These are phyloP conservation scores for Pythium rishiriense DNA, from an alignment of 352 stramenopile species.

Conservation along the genomic window DNA sequence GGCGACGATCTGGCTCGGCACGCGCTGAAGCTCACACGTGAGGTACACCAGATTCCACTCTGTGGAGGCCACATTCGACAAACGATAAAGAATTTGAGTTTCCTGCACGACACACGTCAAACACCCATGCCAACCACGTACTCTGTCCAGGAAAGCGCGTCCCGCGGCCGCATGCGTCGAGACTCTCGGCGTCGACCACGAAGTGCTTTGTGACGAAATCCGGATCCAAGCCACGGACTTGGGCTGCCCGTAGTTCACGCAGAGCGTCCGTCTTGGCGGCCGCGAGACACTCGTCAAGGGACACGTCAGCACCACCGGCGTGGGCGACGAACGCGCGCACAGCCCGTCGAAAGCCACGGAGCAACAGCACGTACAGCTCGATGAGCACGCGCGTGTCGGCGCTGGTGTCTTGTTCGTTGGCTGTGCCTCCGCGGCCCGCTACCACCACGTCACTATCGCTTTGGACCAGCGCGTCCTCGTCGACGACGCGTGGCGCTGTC, in stretches of 20 bases:
- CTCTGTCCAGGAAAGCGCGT: constrained; percentile 20
- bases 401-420: constrained; percentile 3
- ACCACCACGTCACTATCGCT: neutral
- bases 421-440: constrained; percentile 12
- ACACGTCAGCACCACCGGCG: neutral
- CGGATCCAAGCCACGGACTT: neutral
- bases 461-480: constrained; percentile 64
- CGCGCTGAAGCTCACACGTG: constrained; percentile 37
- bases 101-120: neutral
- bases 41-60: constrained; percentile 64
- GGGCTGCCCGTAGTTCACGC: constrained; percentile 4
- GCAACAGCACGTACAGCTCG: constrained; percentile 37
- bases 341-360: constrained; percentile 42
- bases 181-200: constrained; percentile 33
- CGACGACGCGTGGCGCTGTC: constrained; percentile 45
- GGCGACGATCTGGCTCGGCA: constrained; percentile 33
- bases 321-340: constrained; percentile 18
- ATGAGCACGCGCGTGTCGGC: constrained; percentile 38
- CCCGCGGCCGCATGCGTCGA: constrained; percentile 46
- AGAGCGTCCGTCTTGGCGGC: constrained; percentile 13
- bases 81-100: too few relatives aligned
- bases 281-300: constrained; percentile 3
- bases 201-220: constrained; percentile 46
- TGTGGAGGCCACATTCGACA: constrained; percentile 6
- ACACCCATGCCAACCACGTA: constrained; percentile 14